phyloP scores from a whole-genome alignment of 495 filamentous ascomycete genomes.

The Aspergillus cavernicola region DNA sequence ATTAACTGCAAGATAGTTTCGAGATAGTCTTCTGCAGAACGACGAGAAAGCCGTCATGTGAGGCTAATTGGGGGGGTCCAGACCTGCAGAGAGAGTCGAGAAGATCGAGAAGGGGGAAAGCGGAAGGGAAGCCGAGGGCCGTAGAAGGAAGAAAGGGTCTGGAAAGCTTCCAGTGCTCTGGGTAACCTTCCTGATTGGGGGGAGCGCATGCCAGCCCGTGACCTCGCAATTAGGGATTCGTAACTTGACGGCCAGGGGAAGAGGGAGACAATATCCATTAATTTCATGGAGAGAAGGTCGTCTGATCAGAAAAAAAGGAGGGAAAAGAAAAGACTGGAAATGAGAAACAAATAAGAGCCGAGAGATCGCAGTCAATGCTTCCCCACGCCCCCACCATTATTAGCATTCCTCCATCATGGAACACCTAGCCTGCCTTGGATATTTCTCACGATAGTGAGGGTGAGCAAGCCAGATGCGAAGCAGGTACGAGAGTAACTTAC shows the following conservation, averaged over 20 bases:
- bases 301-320: slow-evolving; percentile 44
- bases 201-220: not conserved
- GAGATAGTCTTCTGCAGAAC: slow-evolving; percentile 4
- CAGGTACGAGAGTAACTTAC: not conserved
- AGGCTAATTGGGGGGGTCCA: not conserved
- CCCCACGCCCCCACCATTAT: slow-evolving; percentile 26
- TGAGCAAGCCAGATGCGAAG: too few species aligned
- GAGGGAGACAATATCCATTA: not conserved
- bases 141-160: too few species aligned
- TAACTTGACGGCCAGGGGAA: slow-evolving; percentile 3
- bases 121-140: not conserved
- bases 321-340: slow-evolving; percentile 14
- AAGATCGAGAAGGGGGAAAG: not conserved
- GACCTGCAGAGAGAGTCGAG: too few species aligned
- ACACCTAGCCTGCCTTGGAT: not conserved
- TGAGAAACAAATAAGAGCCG: slow-evolving; percentile 4
- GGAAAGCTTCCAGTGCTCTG: not conserved
- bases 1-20: not conserved
- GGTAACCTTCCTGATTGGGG: slow-evolving; percentile 10
- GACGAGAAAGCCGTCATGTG: not conserved
- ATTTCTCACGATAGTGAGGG: too few species aligned
- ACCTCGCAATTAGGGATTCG: too few species aligned
- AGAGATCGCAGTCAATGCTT: slow-evolving; percentile 8
- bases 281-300: slow-evolving; percentile 24
- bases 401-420: slow-evolving; percentile 20